A percentile compares a stretch with the other conserved stretches of the same genome.
These are phyloP conservation scores for Solanum arcanum DNA, from an alignment of 257 asterid genomes.

Conservation along the genomic window DNA sequence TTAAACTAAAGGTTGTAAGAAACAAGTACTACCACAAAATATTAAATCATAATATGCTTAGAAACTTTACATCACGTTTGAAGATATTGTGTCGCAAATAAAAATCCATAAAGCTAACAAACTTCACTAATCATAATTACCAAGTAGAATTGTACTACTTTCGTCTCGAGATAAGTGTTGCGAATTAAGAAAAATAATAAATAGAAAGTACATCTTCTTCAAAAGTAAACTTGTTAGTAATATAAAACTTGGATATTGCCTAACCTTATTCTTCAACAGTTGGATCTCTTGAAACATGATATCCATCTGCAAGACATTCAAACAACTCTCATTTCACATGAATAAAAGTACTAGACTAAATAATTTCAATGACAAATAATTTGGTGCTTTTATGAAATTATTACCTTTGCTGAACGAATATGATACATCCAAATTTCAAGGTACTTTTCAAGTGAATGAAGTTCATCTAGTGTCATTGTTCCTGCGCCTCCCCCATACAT, in stretches of 20 bases:
- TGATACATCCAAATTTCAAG: conserved; percentile 69
- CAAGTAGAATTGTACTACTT: background rate
- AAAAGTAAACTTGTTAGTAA: background rate
- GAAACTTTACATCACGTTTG: background rate
- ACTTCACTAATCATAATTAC: background rate
- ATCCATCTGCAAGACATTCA: conserved; percentile 47
- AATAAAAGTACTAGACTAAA: background rate
- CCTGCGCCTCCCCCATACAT: conserved; percentile 72
- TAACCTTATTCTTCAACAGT: conserved; percentile 68
- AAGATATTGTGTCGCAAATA: background rate
- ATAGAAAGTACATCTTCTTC: background rate
- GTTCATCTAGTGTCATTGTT: conserved; percentile 53
- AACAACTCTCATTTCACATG: background rate
- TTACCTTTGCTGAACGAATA: conserved; percentile 81
- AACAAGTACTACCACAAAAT: background rate
- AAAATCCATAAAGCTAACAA: background rate
- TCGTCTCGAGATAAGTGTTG: background rate
- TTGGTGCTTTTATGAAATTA: background rate
- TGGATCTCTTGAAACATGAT: conserved; percentile 81
- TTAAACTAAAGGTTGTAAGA: background rate
- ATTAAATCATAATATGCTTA: background rate
- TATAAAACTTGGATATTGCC: background rate
- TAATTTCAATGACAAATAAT: background rate
- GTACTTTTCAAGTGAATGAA: conserved; percentile 61
- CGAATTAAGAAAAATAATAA: background rate